Evolutionary conservation across 2,329 filamentous ascomycete genomes (phyloP).

Genomic region (Plenodomus tracheiphilus): DNA sequence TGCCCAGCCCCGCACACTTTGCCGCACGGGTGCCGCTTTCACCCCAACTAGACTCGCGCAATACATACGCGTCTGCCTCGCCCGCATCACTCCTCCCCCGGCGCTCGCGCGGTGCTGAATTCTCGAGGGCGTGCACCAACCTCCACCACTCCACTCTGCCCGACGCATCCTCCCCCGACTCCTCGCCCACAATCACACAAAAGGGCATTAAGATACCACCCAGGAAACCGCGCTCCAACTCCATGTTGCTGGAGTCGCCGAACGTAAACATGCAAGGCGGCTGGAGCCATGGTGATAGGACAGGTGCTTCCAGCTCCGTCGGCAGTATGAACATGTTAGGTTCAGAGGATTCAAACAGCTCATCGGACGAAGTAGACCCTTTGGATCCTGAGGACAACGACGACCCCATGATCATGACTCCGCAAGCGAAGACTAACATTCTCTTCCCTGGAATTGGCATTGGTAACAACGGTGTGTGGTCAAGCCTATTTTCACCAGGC

Average conservation of each 20-base stretch:
- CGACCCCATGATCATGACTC: slow-evolving; percentile 80
- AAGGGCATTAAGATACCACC: slow-evolving; percentile 65
- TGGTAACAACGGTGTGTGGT: slow-evolving; percentile 63
- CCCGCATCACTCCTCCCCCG: slow-evolving; percentile 86
- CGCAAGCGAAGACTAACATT: slow-evolving; percentile 67
- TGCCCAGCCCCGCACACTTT: slow-evolving; percentile 53
- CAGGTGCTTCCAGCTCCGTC: slow-evolving; percentile 69
- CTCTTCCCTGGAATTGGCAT: slow-evolving; percentile 43
- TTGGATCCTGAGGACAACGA: slow-evolving; percentile 54
- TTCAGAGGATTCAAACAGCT: slow-evolving; percentile 75
- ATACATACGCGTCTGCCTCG: slow-evolving; percentile 73
- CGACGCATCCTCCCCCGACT: slow-evolving; percentile 84
- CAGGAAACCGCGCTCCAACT: slow-evolving; percentile 50
- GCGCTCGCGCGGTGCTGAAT: slow-evolving; percentile 87
- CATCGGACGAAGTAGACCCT: slow-evolving; percentile 61
- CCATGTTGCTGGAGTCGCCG: slow-evolving; percentile 63
- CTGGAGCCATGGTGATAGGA: slow-evolving; percentile 62
- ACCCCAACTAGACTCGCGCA: slow-evolving; percentile 81
- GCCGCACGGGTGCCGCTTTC: slow-evolving; percentile 71
- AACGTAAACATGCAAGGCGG: slow-evolving; percentile 61
- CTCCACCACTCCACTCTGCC: slow-evolving; percentile 94
- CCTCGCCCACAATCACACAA: slow-evolving; percentile 80
- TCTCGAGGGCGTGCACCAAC: slow-evolving; percentile 89
- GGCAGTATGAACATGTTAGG: slow-evolving; percentile 79
- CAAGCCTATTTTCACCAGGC: slow-evolving; percentile 64